Evolutionary conservation across 495 filamentous ascomycete species (phyloP), one percentile per base, ranked within the genome.

Genomic region (Penicillium steckii): DNA sequence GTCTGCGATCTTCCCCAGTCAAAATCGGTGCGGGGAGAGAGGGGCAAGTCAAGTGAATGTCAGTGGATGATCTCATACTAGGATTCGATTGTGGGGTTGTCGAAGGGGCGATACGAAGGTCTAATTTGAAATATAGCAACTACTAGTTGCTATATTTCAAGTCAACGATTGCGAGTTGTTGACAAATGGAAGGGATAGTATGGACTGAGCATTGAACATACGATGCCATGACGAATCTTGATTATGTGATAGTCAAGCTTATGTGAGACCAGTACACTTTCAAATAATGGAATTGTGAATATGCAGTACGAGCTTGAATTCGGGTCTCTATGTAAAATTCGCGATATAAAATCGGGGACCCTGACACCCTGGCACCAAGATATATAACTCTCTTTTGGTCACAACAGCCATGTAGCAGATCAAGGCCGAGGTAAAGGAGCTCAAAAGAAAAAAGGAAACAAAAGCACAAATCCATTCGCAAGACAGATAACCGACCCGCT

Each of bases 401-500:
- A 32, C n/a, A 32, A 9, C 5, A 12, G 29, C 29, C 10, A 13
- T 12, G 15, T 15, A 43, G 23, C 8, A 43, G n/a, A 4, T 3
- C 8, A n/a, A 46, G 15, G 21, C 44, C 23, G 2, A 17, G 33
- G 30, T 8, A 8, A 23, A 19, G 4, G 9, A 43, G 10, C 6
- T n/a, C 40, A 25, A 43, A 13, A 22, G 21, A 43, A 35, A 52
- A 24, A 42, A 30, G 18, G 26, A 33, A 41, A 4, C 19, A 44
- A 21, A 44, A 21, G 47, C 5, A 15, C 18, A 18, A 15, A n/a
- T 37, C n/a, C n/a, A 22, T 32, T 27, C 4, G 48, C 43, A 50
- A 21, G 7, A 38, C 32, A 40, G 33, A 52, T 42, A 50, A 18
- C 57, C 59, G 55, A 35, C 66, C 53, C 67, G 67, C 67, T 70